Percentiles rank a stretch among this genome's conserved stretches.
phyloP scores from a whole-genome alignment of 164 flowering plant species.

The Houttuynia cordata region DNA sequence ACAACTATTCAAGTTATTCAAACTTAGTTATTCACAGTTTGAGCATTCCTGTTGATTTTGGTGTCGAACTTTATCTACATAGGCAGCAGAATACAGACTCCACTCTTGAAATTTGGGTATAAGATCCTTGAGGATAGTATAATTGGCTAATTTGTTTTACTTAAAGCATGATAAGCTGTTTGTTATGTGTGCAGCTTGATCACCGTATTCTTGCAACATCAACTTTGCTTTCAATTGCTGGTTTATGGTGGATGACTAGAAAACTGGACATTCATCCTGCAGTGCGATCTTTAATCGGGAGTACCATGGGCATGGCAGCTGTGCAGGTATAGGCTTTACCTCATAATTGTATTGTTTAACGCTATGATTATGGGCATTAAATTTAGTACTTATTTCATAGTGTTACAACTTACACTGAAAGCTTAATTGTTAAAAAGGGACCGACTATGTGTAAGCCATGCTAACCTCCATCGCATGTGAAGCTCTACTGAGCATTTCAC shows the following conservation, averaged over 20 bases:
- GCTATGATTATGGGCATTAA: no score
- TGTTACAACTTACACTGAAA: neutral
- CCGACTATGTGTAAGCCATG: no score
- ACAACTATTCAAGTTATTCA: no score
- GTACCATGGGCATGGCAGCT: slow-evolving; percentile 82
- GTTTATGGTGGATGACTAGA: slow-evolving; percentile 42
- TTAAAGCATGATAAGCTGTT: neutral
- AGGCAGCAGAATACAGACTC: neutral
- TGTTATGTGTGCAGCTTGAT: slow-evolving; percentile 47
- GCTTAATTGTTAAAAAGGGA: no score
- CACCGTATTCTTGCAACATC: slow-evolving; percentile 50
- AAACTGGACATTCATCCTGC: slow-evolving; percentile 85
- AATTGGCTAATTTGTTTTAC: neutral
- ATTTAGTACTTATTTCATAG: neutral
- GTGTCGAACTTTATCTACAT: neutral
- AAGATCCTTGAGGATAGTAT: no score
- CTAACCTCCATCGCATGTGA: no score
- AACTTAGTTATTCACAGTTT: no score
- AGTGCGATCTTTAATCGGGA: slow-evolving; percentile 55
- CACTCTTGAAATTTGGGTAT: no score
- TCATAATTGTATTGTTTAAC: neutral
- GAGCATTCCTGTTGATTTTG: no score
- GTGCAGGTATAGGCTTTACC: slow-evolving; percentile 43
- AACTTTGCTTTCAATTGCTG: slow-evolving; percentile 4
- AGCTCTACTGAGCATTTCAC: no score